Evolutionary conservation across 2,329 filamentous ascomycete species (phyloP), one percentile per base, ranked within the genome.

Genomic region (Fusarium poae): DNA sequence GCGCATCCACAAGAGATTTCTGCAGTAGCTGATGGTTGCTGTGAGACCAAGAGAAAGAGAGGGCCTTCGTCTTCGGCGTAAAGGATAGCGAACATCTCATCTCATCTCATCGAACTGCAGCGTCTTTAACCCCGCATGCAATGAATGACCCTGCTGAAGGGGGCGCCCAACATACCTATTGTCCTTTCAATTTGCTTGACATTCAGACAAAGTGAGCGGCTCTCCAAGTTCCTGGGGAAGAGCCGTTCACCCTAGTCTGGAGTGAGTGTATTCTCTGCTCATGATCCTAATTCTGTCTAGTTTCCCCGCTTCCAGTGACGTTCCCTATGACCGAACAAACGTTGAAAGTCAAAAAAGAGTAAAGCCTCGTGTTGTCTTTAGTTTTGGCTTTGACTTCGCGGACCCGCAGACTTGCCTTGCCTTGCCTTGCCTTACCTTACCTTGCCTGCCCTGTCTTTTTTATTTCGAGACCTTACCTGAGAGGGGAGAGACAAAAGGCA

Each of bases 41-140:
- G 27, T 29, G 66, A 44, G 48, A 67, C 62, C 40, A 50, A 25
- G 9, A 21, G 25, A 54, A 25, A 40, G 62, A 40, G 62, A 45
- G 52, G 46, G 58, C 54, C 32, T 20, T 46, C 72, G 57, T 56
- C 30, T 21, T 46, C 72, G 72, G 72, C 62, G 53, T 74, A 74
- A 74, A 66, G 67, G 63, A 35, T 45, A 74, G 72, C 72, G 72
- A 74, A 66, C 65, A 51, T 56, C n/a, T n/a, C n/a, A n/a, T n/a
- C n/a, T n/a, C 23, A 27, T 27, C 27, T 27, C 32, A 49, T 49
- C 18, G 12, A 50, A 25, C n/a, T 27, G 48, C 13, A 29, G 30
- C 27, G 29, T 57, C 40, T 30, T 30, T 40, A 42, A 72, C 71
- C 71, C 72, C 72, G 71, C 72, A 74, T 69, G 37, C 34, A 16